A percentile compares a stretch with the other conserved stretches of the same genome.
These are phyloP conservation scores for Beauveria varroae DNA, from an alignment of 2,329 filamentous ascomycete genomes.

Conservation along the genomic window DNA sequence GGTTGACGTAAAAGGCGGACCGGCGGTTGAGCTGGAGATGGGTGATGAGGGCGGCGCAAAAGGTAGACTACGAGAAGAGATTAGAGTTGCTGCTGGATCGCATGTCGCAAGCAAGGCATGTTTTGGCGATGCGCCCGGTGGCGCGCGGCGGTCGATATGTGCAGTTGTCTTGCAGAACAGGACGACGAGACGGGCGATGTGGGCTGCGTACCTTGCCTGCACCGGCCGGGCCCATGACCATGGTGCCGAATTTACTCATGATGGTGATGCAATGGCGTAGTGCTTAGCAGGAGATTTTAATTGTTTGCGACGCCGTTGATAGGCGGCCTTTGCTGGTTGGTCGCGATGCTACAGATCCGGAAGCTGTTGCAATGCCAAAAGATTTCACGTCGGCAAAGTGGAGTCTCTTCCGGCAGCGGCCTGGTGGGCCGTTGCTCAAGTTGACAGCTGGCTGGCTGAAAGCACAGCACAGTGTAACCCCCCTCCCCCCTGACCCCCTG, in stretches of 20 bases:
- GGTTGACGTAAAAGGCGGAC: conserved; percentile 97
- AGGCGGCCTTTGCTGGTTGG: neutral
- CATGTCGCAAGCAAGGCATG: neutral
- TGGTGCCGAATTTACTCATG: conserved; percentile 91
- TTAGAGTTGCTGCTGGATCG: neutral
- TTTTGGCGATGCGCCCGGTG: neutral
- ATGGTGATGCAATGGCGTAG: conserved; percentile 16
- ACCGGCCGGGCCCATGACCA: conserved; percentile 94
- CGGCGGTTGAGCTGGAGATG: conserved; percentile 84
- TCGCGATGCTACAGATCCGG: neutral
- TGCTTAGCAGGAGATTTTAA: neutral
- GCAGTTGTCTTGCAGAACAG: neutral
- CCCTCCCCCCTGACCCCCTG: neutral
- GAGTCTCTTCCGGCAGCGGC: neutral
- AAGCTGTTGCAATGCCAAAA: neutral
- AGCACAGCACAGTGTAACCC: neutral
- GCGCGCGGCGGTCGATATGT: neutral
- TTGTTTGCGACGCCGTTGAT: neutral
- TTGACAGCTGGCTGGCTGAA: neutral
- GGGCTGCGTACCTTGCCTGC: conserved; percentile 67
- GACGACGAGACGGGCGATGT: neutral
- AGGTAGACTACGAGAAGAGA: conserved; percentile 60
- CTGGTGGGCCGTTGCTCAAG: neutral
- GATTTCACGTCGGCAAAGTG: neutral
- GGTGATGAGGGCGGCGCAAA: conserved; percentile 87